Evolutionary conservation across 2,329 filamentous ascomycete genomes (phyloP), one percentile per base, ranked within the genome.

Genomic region (Stachybotrys chlorohalonatus): DNA sequence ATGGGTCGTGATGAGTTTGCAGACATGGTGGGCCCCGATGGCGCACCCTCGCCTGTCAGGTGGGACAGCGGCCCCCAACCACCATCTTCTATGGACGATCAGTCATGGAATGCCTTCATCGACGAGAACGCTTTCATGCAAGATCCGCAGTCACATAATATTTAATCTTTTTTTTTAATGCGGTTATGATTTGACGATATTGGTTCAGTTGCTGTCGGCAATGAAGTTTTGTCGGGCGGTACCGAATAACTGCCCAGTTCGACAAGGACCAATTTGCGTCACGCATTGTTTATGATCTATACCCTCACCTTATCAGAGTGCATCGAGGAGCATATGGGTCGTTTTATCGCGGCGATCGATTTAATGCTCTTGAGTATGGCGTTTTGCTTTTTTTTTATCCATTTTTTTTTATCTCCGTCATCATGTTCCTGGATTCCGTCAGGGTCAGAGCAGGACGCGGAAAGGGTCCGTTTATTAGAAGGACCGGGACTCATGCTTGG

Each of bases 71-170:
- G n/a, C 11, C n/a, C 36, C 52, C 57, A 6, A 15, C 47, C 57
- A 31, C 56, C 58, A 47, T 45, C 53, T 36, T 45, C 53, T 11
- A 31, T 58, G 30, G 68, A 70, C 13, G 67, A 69, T 7, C 36
- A 42, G 13, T 58, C 64, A 0, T 70, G 68, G 68, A 61, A 66
- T 11, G 56, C 55, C 0, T 70, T 66, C 47, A 62, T 70, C 30
- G 63, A 70, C 51, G 68, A 70, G 7, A 58, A 53, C 24, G 36
- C 36, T 9, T 42, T 42, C 13, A 42, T 42, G 36, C 36, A 42
- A 42, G 36, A 42, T 9, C 36, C 8, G 13, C 36, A 42, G 13
- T 13, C 36, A 42, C 36, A 42, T 42, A 24, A 24, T 24, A 13
- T 42, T 42, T 42, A 13, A 42, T 42, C 3, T 42, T 13, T 42